Base-by-base conservation (phyloP, 352 stramenopile species). In the Globisporangium nagaii region DNA sequence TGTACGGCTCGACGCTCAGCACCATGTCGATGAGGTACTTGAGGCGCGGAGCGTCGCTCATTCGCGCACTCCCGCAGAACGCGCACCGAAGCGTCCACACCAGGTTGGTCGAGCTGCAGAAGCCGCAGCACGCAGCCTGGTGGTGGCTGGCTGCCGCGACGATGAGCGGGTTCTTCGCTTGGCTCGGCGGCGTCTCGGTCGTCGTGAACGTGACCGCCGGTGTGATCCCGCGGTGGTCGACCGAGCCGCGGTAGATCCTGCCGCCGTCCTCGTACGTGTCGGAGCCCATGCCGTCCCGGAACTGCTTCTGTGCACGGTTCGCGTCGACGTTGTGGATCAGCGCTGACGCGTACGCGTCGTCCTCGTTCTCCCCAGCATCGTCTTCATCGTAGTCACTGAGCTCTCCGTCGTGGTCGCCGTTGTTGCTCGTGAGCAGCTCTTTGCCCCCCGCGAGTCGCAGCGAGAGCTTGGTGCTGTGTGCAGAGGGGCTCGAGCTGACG, bases 11-110 rank as follows among this genome's bases (percentile, higher is more conserved):
- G 36, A 88, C 74, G 32, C 74, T 87, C 25, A 90, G 58, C 25
- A 88, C 77, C 78, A 86, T 93, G 31, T 89, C 75, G 40, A 90
- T 76, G 15, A 93, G 52, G 37, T 93, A 89, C 35, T 88, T 86
- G 31, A 93, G 61, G 24, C 80, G 60, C 8, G 83, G 80, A 2
- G 76, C 77, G 32, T 90, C 77, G 20, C 79, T 85, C 68, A 90
- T 88, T 22, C 83, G 78, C 8, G 71, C 58, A 41, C 69, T 90
- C 0, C 77, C 78, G 40, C 82, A 92, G 51, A 90, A 92, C 2
- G 71, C 72, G 53, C 83, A 90, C 10, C 71, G 71, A 5, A 90
- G 58, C 1, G 75, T 58, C 78, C 83, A 93, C 4, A 75, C 17
- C 11, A 91, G 58, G 46, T 93, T 91, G 17, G 66, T 86, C 1